phyloP scores from a whole-genome alignment of 1,139 yeast species.

The Saccharomyces hybrid region DNA sequence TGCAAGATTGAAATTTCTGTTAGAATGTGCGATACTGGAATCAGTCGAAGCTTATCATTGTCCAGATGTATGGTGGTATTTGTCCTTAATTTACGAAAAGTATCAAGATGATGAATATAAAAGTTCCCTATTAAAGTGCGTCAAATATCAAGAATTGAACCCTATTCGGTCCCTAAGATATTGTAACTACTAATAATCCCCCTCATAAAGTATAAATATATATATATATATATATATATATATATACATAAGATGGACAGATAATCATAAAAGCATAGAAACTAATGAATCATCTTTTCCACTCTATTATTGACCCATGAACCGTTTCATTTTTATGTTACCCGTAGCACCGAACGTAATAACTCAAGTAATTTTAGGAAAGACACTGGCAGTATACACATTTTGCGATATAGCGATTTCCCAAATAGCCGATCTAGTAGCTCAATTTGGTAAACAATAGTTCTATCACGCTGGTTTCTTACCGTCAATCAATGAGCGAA shows the following conservation, averaged over 20 bases:
- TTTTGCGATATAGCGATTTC: not conserved
- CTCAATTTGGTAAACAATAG: not conserved
- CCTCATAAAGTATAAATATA: not conserved
- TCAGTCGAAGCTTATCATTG: slow-evolving; percentile 46
- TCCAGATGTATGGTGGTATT: slow-evolving; percentile 68
- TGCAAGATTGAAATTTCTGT: slow-evolving; percentile 53
- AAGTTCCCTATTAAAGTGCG: slow-evolving; percentile 57
- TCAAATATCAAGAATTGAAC: slow-evolving; percentile 58
- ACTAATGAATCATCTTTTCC: not conserved
- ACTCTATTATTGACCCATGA: no score
- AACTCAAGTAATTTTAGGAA: not conserved
- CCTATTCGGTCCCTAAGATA: slow-evolving; percentile 47
- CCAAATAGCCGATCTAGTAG: not conserved
- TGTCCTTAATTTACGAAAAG: slow-evolving; percentile 57
- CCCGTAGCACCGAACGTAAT: not conserved
- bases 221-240: not conserved
- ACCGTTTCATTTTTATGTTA: not conserved
- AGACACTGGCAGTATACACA: not conserved
- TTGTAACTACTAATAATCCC: slow-evolving; percentile 19
- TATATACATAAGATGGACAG: not conserved
- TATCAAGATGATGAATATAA: slow-evolving; percentile 50
- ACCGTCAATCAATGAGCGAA: not conserved
- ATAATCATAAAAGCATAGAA: not conserved
- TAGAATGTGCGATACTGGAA: slow-evolving; percentile 50
- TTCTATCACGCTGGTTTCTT: not conserved